Evolutionary conservation across 495 filamentous ascomycete genomes (phyloP).

Genomic region (Aspergillus steynii): DNA sequence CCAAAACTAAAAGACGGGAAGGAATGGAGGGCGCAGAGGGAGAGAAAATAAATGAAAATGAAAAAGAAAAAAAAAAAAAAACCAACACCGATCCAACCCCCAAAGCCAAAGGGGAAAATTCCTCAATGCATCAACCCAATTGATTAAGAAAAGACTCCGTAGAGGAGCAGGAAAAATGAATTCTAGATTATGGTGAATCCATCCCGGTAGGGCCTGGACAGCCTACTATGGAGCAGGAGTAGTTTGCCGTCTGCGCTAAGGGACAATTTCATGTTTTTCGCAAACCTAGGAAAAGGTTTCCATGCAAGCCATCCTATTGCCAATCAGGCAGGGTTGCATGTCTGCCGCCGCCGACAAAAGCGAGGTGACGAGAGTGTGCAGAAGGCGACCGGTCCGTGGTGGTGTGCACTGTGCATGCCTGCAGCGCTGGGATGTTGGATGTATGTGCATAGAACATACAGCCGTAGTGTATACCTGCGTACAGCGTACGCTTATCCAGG

Average conservation of each 20-base stretch:
- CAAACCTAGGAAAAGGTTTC: constrained; percentile 6
- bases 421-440: background rate
- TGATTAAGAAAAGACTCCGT: too few relatives aligned
- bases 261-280: background rate
- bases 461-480: too few relatives aligned
- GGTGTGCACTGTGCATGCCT: background rate
- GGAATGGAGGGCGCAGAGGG: background rate
- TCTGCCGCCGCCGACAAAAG: background rate
- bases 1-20: constrained; percentile 5
- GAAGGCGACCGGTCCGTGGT: background rate
- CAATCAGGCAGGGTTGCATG: background rate
- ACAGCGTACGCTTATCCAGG: too few relatives aligned
- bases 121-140: too few relatives aligned
- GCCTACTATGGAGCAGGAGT: too few relatives aligned
- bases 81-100: background rate
- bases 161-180: too few relatives aligned
- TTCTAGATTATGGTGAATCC: too few relatives aligned
- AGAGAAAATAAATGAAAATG: background rate
- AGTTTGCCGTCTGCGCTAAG: background rate
- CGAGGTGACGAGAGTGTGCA: constrained; percentile 4
- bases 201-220: too few relatives aligned
- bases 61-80: constrained; percentile 1
- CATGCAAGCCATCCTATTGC: background rate
- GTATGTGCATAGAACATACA: background rate
- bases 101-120: background rate